Percentiles rank a stretch among this genome's conserved stretches.
These are phyloP conservation scores for Rhodotorula graminis DNA, from an alignment of 768 basidiomycete species.

Conservation along the genomic window DNA sequence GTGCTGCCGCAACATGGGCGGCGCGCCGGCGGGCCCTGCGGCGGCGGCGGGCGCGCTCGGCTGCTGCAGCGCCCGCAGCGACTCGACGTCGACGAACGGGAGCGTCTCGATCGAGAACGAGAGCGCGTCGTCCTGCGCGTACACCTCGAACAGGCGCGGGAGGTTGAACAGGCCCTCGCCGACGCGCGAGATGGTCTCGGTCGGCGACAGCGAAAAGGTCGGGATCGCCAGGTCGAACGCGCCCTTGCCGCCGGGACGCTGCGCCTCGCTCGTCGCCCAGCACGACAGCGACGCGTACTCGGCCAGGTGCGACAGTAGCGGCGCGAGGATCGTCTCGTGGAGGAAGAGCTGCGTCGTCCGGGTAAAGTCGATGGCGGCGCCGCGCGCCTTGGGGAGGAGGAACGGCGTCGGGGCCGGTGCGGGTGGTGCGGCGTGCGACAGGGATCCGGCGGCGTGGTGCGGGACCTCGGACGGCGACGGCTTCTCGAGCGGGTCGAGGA, in stretches of 20 bases:
- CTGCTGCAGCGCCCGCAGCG: constrained; percentile 28
- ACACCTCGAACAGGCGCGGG: constrained; percentile 87
- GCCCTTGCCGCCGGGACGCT: constrained; percentile 54
- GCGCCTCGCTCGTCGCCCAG: constrained; percentile 57
- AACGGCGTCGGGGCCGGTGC: constrained; percentile 16
- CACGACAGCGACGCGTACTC: constrained; percentile 63
- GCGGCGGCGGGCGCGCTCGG: background rate
- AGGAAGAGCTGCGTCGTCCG: constrained; percentile 67
- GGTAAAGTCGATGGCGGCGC: constrained; percentile 37
- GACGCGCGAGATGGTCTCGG: constrained; percentile 76
- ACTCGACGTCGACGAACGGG: constrained; percentile 62
- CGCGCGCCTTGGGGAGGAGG: constrained; percentile 35
- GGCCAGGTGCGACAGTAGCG: constrained; percentile 66
- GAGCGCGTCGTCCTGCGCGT: constrained; percentile 78
- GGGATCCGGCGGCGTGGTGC: background rate
- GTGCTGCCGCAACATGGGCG: constrained; percentile 1
- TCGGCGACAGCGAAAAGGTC: constrained; percentile 87
- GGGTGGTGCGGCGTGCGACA: background rate
- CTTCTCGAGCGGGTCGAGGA: constrained; percentile 53
- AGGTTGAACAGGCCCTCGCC: constrained; percentile 93
- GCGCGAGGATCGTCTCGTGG: constrained; percentile 77
- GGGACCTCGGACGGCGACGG: background rate
- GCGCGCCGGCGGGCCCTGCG: background rate
- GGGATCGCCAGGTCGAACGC: constrained; percentile 61
- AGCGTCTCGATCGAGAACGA: constrained; percentile 80